Percentiles rank a stretch among this genome's conserved stretches.
Evolutionary conservation across 148 eudicot species (phyloP).

Genomic region (Camellia japonica): DNA sequence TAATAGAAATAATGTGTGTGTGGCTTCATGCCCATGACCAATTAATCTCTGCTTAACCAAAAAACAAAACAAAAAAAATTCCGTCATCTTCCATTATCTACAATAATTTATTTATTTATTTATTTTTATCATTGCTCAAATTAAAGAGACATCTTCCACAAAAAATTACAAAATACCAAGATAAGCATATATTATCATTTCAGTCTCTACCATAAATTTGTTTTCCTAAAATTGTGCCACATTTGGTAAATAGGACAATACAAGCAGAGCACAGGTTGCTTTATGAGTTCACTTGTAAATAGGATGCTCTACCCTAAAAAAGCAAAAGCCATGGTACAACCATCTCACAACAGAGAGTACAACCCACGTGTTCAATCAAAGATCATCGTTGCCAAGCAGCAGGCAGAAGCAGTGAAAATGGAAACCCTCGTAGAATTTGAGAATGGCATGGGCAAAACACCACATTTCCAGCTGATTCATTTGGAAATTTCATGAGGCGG

Average conservation of each 20-base stretch:
- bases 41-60: too few species aligned
- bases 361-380: neutral
- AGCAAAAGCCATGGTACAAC: neutral
- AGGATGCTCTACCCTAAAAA: neutral
- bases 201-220: neutral
- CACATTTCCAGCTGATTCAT: neutral
- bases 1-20: too few species aligned
- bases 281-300: neutral
- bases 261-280: conserved; percentile 1
- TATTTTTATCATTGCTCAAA: too few species aligned
- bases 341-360: neutral
- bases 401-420: neutral
- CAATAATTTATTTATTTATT: too few species aligned
- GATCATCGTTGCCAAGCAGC: conserved; percentile 2
- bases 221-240: neutral
- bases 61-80: too few species aligned
- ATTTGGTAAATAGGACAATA: neutral
- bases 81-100: too few species aligned
- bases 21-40: too few species aligned
- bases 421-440: neutral
- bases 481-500: neutral
- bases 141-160: neutral
- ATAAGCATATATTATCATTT: neutral
- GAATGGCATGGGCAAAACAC: neutral
- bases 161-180: neutral